Evolutionary conservation across 345 rosid genomes (phyloP).

Genomic region (Salix caprea): DNA sequence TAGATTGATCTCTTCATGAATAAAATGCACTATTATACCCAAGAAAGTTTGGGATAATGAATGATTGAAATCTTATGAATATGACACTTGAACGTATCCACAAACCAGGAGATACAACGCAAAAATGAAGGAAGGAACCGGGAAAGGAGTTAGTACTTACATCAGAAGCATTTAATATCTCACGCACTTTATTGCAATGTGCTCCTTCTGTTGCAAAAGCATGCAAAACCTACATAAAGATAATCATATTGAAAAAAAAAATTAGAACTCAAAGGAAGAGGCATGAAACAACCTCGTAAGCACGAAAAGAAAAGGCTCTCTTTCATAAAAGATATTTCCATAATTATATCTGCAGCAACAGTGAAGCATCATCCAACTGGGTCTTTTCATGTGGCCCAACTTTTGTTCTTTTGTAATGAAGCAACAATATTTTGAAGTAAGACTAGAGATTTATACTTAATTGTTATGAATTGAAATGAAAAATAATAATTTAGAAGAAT

Average conservation of each 20-base stretch:
- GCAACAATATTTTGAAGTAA: not conserved
- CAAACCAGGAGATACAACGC: not conserved
- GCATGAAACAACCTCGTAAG: not conserved
- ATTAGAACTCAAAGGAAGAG: not conserved
- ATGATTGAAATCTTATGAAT: not conserved
- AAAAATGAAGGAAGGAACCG: not conserved
- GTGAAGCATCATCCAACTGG: not conserved
- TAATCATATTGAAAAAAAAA: not conserved
- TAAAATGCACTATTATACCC: not conserved
- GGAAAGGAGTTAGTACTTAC: slow-evolving; percentile 43
- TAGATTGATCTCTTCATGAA: not conserved
- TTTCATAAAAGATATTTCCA: not conserved
- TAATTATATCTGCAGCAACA: not conserved
- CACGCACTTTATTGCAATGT: slow-evolving; percentile 81
- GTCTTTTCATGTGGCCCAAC: not conserved
- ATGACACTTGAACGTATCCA: not conserved
- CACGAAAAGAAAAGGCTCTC: no score
- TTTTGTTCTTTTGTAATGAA: not conserved
- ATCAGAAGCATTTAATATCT: slow-evolving; percentile 79
- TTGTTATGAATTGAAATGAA: not conserved
- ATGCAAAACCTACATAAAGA: slow-evolving; percentile 66
- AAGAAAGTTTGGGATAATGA: not conserved
- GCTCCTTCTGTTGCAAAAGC: slow-evolving; percentile 98
- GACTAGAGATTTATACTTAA: not conserved
- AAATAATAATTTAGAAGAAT: not conserved